Percentiles rank a stretch among this genome's conserved stretches.
Evolutionary conservation across 2,329 filamentous ascomycete genomes (phyloP).

Genomic region (Fusarium nematophilum): DNA sequence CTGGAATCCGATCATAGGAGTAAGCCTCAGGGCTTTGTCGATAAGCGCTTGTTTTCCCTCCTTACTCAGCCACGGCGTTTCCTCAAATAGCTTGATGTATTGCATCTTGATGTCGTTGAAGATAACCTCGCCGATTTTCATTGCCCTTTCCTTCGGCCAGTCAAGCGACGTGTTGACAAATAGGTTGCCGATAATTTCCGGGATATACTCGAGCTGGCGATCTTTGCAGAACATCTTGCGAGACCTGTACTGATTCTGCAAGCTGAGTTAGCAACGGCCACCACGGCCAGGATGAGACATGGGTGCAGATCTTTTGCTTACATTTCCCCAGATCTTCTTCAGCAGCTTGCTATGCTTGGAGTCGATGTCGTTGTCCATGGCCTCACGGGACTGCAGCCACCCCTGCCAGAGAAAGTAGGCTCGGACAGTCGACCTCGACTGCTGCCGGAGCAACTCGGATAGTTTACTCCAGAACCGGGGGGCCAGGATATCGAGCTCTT

Average conservation of each 20-base stretch:
- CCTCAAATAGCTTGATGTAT: slow-evolving; percentile 1
- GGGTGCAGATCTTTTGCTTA: background rate
- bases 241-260: background rate
- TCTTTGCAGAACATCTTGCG: background rate
- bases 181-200: background rate
- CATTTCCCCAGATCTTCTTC: slow-evolving; percentile 6
- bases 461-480: slow-evolving; percentile 12
- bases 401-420: slow-evolving; percentile 28
- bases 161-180: background rate
- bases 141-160: background rate
- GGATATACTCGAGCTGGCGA: background rate
- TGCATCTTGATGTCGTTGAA: slow-evolving; percentile 4
- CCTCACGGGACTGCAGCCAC: slow-evolving; percentile 27
- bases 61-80: slow-evolving; percentile 17
- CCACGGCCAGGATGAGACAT: no score
- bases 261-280: background rate
- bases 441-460: slow-evolving; percentile 3
- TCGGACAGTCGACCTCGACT: slow-evolving; percentile 14
- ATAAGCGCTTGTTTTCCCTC: slow-evolving; percentile 1
- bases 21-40: slow-evolving; percentile 10
- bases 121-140: background rate
- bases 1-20: slow-evolving; percentile 7
- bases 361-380: background rate
- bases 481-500: slow-evolving; percentile 22
- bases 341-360: background rate